Base-by-base conservation (phyloP, 177 flowering plant species). In the Tripterygium wilfordii region DNA sequence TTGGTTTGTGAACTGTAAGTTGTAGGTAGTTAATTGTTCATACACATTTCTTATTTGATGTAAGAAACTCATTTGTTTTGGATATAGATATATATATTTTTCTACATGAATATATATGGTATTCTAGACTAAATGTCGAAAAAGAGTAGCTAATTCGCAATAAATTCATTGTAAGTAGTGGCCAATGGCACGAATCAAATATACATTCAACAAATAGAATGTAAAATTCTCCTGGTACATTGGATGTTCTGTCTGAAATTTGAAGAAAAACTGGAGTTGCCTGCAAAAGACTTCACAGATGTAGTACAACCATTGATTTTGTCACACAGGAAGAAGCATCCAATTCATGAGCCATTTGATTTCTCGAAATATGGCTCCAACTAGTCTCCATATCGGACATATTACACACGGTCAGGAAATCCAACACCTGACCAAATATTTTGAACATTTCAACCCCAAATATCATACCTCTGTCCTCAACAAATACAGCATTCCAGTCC, bases 401-500 rank as follows among this genome's bases (percentile, higher is more conserved):
- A 55, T 75, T 59, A 46, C 78, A 84, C 19, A 81, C 70, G 16
- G 99, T 92, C 35, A 83, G 52, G 69, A 92, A 92, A 36, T 86
- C 95, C 56, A 92, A 51, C 7, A 86, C 88, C 61, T 88, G 99
- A 51, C 99, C 96, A 63, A 92, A 92, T 54, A 92, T 79, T 65
- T 88, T 88, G 70, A 86, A 92, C 97, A 92, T 92, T 63, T 92
- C 99, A 26, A 84, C 70, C 28, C 97, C 97, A 68, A 82, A 84
- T 47, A 92, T 76, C 28, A 61, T 42, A 45, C 74, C 76, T 36
- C 63, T 68, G 45, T 88, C 87, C 5, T 79, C 77, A n/a, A 89
- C 86, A 75, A 84, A 92, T 40, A 69, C 75, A 43, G 97, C 97
- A 66, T 92, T 88, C 96, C 91, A 82, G 64, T 92, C 99, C 99